A percentile compares a stretch with the other conserved stretches of the same genome.
phyloP scores from a whole-genome alignment of 331 rosid species.

The Rosa hybrid region DNA sequence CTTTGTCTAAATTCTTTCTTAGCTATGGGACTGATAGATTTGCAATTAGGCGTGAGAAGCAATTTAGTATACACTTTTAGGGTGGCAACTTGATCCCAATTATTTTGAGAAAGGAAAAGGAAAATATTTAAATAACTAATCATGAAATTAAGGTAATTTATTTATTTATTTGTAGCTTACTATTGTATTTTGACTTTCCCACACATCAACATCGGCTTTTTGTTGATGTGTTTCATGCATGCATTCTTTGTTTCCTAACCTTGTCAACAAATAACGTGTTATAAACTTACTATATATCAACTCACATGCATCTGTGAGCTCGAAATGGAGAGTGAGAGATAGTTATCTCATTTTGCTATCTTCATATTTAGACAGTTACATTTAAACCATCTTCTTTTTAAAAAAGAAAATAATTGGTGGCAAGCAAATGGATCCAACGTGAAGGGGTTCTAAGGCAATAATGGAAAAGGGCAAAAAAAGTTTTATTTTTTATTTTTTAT shows the following conservation, averaged over 20 bases:
- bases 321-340: no score
- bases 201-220: neutral
- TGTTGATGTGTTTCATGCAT: neutral
- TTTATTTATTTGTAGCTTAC: no score
- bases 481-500: no score
- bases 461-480: no score
- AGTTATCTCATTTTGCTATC: no score
- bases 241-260: neutral
- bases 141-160: no score
- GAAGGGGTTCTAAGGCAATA: no score
- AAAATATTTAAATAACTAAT: no score
- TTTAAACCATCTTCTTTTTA: no score
- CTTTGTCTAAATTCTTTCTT: neutral
- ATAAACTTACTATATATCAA: neutral
- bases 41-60: neutral
- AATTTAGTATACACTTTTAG: neutral
- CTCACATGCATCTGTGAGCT: neutral
- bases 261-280: neutral
- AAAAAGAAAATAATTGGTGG: no score
- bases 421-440: no score
- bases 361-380: no score
- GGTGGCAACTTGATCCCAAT: neutral
- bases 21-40: neutral
- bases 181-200: constrained; percentile 5
- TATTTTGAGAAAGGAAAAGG: neutral